Base-by-base conservation (phyloP, 2,329 filamentous ascomycete genomes). In the Nemania diffusa region DNA sequence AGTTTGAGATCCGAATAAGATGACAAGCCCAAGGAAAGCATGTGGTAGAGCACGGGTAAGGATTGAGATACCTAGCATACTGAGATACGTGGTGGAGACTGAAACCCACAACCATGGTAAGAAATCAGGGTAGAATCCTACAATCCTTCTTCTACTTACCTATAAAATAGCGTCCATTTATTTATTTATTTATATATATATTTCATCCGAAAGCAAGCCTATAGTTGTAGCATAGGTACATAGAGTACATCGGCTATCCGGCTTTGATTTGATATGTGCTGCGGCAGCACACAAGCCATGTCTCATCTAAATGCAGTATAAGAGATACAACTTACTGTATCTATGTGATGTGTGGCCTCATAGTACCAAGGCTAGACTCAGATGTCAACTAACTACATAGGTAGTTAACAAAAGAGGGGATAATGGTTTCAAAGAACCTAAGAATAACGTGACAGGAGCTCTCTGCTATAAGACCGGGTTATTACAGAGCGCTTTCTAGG, bases 231-330 rank as follows among this genome's bases (percentile, higher is more conserved):
- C n/a, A n/a, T n/a, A n/a, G n/a, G n/a, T n/a, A n/a, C n/a, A n/a
- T n/a, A n/a, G n/a, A n/a, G 20, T 29, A 32, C 17, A 42, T 44
- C 24, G 20, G n/a, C 51, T 26, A 4, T 11, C 40, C 20, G n/a
- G n/a, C 51, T 40, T 22, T n/a, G 3, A 29, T 17, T 17, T 44
- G 9, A n/a, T n/a, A n/a, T n/a, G 27, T n/a, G 5, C 37, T 15
- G 27, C 37, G 20, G 50, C 27, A 26, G 15, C 27, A 62, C 29
- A 62, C 11, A 46, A 61, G 27, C 24, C 22, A 44, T 62, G 59
- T 62, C 59, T 55, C 50, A 48, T 37, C 17, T 32, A 17, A 52
- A 46, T 46, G 50, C 50, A 32, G 40, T 42, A n/a, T 42, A 17
- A 40, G 15, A 40, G 11, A 40, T 13, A 40, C 13, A 40, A 17